These are phyloP conservation scores for Yamadazyma mexicana DNA, from an alignment of 1,139 yeast species.

Conservation along the genomic window DNA sequence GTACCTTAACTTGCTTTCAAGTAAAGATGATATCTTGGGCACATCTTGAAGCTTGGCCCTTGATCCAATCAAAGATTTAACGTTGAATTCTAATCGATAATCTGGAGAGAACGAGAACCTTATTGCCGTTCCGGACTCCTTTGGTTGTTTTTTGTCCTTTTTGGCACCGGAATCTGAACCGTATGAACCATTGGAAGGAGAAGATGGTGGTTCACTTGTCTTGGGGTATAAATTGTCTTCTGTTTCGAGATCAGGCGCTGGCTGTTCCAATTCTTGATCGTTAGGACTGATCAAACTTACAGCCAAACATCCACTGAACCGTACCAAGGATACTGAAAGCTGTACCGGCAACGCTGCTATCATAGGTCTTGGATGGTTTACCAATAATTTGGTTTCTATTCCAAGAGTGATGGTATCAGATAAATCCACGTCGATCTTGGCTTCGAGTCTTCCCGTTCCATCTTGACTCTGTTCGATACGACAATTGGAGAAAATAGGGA, in stretches of 20 bases:
- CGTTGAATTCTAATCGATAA: slow-evolving; percentile 81
- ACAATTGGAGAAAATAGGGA: slow-evolving; percentile 93
- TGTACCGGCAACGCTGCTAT: slow-evolving; percentile 86
- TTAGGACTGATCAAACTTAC: slow-evolving; percentile 66
- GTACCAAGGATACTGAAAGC: slow-evolving; percentile 79
- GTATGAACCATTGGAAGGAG: not conserved
- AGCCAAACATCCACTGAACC: slow-evolving; percentile 91
- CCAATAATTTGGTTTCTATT: slow-evolving; percentile 74
- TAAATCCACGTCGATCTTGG: slow-evolving; percentile 89
- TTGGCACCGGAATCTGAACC: not conserved
- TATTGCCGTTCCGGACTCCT: slow-evolving; percentile 58
- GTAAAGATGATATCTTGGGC: slow-evolving; percentile 83
- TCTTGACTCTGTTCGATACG: slow-evolving; percentile 64
- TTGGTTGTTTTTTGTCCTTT: slow-evolving; percentile 6
- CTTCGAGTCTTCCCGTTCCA: slow-evolving; percentile 64
- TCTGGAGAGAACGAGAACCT: slow-evolving; percentile 92
- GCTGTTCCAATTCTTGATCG: slow-evolving; percentile 30
- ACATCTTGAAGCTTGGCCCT: slow-evolving; percentile 90
- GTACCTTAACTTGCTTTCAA: slow-evolving; percentile 77
- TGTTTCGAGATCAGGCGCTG: slow-evolving; percentile 9
- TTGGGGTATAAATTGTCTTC: slow-evolving; percentile 5
- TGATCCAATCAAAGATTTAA: slow-evolving; percentile 86
- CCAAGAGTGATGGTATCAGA: slow-evolving; percentile 90
- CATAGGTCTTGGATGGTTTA: slow-evolving; percentile 82
- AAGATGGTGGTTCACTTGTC: slow-evolving; percentile 1